Conservation (phyloP, 257 asterid species). For the Osmanthus fragrans region DNA sequence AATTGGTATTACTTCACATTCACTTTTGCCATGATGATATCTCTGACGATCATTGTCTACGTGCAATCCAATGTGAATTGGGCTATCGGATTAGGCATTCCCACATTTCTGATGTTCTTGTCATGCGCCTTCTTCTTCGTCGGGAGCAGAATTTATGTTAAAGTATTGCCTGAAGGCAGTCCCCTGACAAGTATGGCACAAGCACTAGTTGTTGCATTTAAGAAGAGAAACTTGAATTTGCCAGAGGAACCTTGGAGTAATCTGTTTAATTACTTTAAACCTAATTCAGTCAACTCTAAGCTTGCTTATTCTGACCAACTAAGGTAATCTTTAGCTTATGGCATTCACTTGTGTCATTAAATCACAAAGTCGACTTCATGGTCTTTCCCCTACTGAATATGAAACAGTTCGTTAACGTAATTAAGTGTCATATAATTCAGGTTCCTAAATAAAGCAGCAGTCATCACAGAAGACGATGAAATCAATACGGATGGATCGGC, state of each 20-base stretch:
- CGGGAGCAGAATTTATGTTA: neutral
- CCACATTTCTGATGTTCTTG: neutral
- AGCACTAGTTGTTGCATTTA: neutral
- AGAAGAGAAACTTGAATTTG: neutral
- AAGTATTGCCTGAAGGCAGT: neutral
- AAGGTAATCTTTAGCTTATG: neutral
- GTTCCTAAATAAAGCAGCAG: slow-evolving; percentile 16
- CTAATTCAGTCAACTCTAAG: neutral
- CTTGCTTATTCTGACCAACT: neutral
- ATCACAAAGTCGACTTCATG: neutral
- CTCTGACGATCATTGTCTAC: neutral
- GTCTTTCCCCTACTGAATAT: too few species aligned
- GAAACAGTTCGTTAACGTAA: too few species aligned
- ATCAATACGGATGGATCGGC: slow-evolving; percentile 24
- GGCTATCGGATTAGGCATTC: slow-evolving; percentile 3
- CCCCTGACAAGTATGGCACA: neutral
- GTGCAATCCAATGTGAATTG: neutral
- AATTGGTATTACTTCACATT: neutral
- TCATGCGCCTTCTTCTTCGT: neutral
- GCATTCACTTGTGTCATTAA: neutral
- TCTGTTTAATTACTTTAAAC: neutral
- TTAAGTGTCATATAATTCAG: neutral
- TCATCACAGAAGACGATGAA: slow-evolving; percentile 19
- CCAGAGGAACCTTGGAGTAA: neutral
- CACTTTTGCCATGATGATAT: neutral